phyloP scores from a whole-genome alignment of 2,329 filamentous ascomycete genomes.

The Orbilia oligospora region DNA sequence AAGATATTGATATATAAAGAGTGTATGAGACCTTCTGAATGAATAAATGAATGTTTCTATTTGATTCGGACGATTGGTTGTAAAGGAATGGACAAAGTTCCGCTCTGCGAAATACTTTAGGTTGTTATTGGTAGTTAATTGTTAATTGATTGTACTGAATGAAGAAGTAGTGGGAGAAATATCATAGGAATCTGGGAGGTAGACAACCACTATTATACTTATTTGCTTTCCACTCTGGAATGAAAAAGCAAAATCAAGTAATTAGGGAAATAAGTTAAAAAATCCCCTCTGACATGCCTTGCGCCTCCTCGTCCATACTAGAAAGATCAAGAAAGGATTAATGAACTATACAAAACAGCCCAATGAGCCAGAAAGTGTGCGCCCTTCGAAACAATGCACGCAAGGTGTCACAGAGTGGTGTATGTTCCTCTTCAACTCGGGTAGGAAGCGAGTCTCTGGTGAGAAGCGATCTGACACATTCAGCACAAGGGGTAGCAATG shows the following conservation, averaged over 20 bases:
- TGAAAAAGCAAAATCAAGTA: slow-evolving; percentile 23
- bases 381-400: slow-evolving; percentile 59
- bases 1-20: slow-evolving; percentile 23
- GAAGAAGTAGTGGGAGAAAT: slow-evolving; percentile 8
- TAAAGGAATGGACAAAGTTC: slow-evolving; percentile 51
- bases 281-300: slow-evolving; percentile 45
- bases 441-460: slow-evolving; percentile 35
- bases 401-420: slow-evolving; percentile 56
- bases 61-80: not conserved
- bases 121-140: slow-evolving; percentile 8
- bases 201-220: slow-evolving; percentile 17
- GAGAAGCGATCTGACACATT: slow-evolving; percentile 35
- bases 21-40: slow-evolving; percentile 18
- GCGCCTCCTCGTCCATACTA: slow-evolving; percentile 34
- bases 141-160: slow-evolving; percentile 10
- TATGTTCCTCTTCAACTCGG: slow-evolving; percentile 44
- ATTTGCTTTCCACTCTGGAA: slow-evolving; percentile 12
- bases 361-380: slow-evolving; percentile 32
- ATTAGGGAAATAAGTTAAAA: slow-evolving; percentile 37
- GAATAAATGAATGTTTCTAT: slow-evolving; percentile 5
- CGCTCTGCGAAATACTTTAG: slow-evolving; percentile 49
- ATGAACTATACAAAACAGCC: slow-evolving; percentile 48
- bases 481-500: slow-evolving; percentile 17
- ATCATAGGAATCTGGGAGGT: slow-evolving; percentile 22
- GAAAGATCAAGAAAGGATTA: slow-evolving; percentile 46